Evolutionary conservation across 305 asterid species (phyloP).

Genomic region (Fraxinus latifolia): DNA sequence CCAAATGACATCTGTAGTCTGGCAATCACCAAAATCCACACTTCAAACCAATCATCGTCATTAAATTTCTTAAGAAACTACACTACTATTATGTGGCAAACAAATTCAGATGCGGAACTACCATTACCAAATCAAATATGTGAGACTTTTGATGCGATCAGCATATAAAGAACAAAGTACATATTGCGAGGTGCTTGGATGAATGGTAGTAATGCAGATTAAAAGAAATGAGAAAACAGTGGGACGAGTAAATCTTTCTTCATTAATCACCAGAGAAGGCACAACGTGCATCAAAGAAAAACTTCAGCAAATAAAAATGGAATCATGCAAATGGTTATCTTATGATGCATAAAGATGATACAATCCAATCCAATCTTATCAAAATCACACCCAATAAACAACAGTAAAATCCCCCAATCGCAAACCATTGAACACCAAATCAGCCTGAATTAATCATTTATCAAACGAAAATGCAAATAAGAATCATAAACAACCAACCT

Average conservation of each 20-base stretch:
- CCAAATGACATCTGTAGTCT: not conserved
- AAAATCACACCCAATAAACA: not conserved
- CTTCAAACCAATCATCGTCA: not conserved
- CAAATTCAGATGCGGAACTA: not conserved
- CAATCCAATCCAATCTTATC: not conserved
- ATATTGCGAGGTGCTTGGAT: not conserved
- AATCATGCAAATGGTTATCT: too few relatives aligned
- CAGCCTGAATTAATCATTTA: not conserved
- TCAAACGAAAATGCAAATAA: not conserved
- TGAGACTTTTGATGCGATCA: not conserved
- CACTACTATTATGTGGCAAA: not conserved
- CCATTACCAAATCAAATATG: not conserved
- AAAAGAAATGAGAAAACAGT: not conserved
- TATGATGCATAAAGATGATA: not conserved
- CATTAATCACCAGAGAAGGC: too few relatives aligned
- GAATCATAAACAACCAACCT: not conserved
- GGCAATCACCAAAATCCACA: not conserved
- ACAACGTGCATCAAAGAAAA: too few relatives aligned
- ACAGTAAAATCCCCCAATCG: constrained; percentile 4
- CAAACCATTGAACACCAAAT: constrained; percentile 10
- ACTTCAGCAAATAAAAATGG: too few relatives aligned
- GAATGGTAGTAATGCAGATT: not conserved
- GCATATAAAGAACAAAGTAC: not conserved
- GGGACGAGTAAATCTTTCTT: not conserved
- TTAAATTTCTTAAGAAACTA: not conserved